Percentiles rank a stretch among this genome's conserved stretches.
These are phyloP conservation scores for Fusarium compactum DNA, from an alignment of 2,329 filamentous ascomycete genomes.

Conservation along the genomic window DNA sequence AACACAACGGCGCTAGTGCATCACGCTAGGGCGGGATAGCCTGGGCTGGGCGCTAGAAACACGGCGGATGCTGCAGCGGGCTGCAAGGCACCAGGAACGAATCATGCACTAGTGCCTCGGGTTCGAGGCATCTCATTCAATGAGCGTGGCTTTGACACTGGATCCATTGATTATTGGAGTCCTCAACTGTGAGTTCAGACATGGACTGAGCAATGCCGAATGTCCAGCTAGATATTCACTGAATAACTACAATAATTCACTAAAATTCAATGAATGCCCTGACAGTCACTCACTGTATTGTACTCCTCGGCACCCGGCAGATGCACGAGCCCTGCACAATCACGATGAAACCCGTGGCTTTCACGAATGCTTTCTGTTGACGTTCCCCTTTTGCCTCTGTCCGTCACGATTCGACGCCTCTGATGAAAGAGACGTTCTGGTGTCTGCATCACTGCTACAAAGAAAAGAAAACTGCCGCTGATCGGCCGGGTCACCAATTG, in stretches of 20 bases:
- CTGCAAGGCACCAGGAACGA: constrained; percentile 43
- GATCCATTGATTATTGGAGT: constrained; percentile 21
- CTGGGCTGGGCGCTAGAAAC: constrained; percentile 33
- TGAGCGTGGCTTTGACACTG: constrained; percentile 2
- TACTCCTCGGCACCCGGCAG: constrained; percentile 23
- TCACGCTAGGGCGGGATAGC: constrained; percentile 18
- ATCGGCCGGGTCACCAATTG: constrained; percentile 17
- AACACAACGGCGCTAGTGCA: constrained; percentile 24
- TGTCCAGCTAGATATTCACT: background rate
- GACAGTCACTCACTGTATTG: background rate
- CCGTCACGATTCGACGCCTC: constrained; percentile 11
- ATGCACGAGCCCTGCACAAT: constrained; percentile 20
- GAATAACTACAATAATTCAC: background rate
- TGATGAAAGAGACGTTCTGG: constrained; percentile 16
- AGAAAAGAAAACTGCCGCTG: constrained; percentile 19
- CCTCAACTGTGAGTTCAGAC: background rate
- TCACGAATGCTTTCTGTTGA: constrained; percentile 3
- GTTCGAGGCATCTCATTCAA: constrained; percentile 13
- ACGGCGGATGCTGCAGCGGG: constrained; percentile 9
- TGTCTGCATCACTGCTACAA: constrained; percentile 11
- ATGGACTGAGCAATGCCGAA: background rate
- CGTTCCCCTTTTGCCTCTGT: constrained; percentile 16
- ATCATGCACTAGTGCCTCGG: constrained; percentile 26
- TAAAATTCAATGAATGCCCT: background rate
- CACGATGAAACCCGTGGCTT: constrained; percentile 31